Evolutionary conservation across 2,329 filamentous ascomycete genomes (phyloP).

Genomic region (Tothia fuscella): DNA sequence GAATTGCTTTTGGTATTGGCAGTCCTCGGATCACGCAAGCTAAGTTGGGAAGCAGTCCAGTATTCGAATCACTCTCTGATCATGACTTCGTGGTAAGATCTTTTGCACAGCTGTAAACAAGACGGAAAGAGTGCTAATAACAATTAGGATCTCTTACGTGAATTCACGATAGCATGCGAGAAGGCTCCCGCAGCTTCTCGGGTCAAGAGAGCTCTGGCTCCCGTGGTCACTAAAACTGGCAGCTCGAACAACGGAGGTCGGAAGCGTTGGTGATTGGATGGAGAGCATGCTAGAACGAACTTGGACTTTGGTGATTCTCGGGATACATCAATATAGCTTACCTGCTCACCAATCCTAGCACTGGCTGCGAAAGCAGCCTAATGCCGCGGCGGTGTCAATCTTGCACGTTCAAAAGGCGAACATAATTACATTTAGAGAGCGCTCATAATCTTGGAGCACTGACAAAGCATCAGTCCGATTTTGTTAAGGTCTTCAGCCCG

Average conservation of each 20-base stretch:
- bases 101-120: no score
- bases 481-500: background rate
- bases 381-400: no score
- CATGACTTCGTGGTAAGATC: background rate
- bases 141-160: constrained; percentile 1
- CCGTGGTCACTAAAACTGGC: no score
- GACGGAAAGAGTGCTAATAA: no score
- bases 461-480: background rate
- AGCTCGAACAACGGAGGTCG: background rate
- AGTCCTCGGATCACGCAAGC: constrained; percentile 40
- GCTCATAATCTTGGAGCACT: no score
- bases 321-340: background rate
- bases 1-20: constrained; percentile 49
- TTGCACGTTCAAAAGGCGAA: no score
- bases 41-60: background rate
- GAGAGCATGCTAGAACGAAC: background rate
- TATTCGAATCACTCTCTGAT: constrained; percentile 1
- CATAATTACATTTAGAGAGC: no score
- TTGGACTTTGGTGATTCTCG: background rate
- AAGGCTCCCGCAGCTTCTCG: background rate
- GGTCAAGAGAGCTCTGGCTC: no score
- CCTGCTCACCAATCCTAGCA: background rate
- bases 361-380: background rate
- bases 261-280: background rate
- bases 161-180: background rate